These are phyloP conservation scores for Boletellus ananas DNA, from an alignment of 768 basidiomycete genomes.

Conservation along the genomic window DNA sequence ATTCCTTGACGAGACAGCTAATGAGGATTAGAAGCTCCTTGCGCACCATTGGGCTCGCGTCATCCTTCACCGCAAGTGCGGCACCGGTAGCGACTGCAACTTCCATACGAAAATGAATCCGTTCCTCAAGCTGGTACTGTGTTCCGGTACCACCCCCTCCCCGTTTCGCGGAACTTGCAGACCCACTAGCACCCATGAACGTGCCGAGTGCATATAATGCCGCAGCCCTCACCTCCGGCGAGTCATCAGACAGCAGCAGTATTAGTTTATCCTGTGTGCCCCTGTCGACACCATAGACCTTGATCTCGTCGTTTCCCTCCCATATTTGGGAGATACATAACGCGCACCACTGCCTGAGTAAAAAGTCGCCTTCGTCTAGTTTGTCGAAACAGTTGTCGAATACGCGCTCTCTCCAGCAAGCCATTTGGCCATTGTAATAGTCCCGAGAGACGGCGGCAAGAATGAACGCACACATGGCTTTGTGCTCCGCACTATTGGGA, in stretches of 20 bases:
- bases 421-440: conserved; percentile 80
- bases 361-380: conserved; percentile 85
- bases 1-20: conserved; percentile 92
- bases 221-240: conserved; percentile 90
- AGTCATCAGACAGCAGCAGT: conserved; percentile 74
- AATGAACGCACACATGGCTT: conserved; percentile 98
- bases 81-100: conserved; percentile 89
- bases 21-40: conserved; percentile 91
- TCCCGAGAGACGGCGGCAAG: conserved; percentile 88
- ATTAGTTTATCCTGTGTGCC: conserved; percentile 83
- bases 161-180: conserved; percentile 56
- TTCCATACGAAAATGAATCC: conserved; percentile 84
- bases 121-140: conserved; percentile 69
- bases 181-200: conserved; percentile 86
- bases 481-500: conserved; percentile 94
- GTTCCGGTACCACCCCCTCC: conserved; percentile 87
- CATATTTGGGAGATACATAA: conserved; percentile 94
- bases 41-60: conserved; percentile 94
- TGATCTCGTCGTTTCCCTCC: conserved; percentile 90
- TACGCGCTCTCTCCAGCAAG: conserved; percentile 75
- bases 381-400: conserved; percentile 86
- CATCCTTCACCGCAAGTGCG: conserved; percentile 83
- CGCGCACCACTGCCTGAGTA: conserved; percentile 91
- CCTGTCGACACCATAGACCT: conserved; percentile 73
- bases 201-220: conserved; percentile 90